Evolutionary conservation across 169 alveolate species (phyloP), one percentile per base, ranked within the genome.

Genomic region (Cryptosporidium meleagridis): DNA sequence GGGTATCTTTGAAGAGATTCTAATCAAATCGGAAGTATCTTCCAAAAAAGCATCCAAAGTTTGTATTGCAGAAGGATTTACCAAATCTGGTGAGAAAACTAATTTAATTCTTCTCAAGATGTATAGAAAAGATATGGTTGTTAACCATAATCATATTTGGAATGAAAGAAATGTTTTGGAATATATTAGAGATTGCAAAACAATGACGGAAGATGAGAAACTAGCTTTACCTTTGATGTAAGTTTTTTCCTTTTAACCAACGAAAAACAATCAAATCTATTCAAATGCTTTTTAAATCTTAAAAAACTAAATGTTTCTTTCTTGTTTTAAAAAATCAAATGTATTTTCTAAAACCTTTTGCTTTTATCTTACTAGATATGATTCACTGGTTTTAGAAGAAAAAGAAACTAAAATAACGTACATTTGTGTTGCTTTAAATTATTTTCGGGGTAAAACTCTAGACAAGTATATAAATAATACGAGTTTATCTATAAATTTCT

Each of bases 81-180:
- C 41, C 7, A 59, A 26, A 35, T 21, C 48, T 44, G 70, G n/a
- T 48, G 41, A 37, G 21, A 70, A 39, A 7, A 6, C 26, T 0
- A 14, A n/a, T 12, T 41, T 26, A 62, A 31, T 65, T 16, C 52
- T 65, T 16, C 61, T 80, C 45, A 80, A 80, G n/a, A 80, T 80
- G 89, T 80, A 80, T 48, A 61, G 58, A 33, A 80, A 80, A 48
- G 75, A 80, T 45, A 58, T 18, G 44, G 39, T 80, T 8, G 18
- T 80, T 26, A 80, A 80, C 51, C 67, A 59, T 12, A 41, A 45
- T 14, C 73, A 80, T 31, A 23, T 80, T 16, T 67, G 72, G 80
- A 80, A 80, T 48, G 89, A 80, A 62, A 59, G 75, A 14, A 80
- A 44, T 3, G 68, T 80, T 14, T 33, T 80, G 18, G 89, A 80